Conservation (phyloP, 768 basidiomycete species). For the Rhodotorula paludigena region DNA sequence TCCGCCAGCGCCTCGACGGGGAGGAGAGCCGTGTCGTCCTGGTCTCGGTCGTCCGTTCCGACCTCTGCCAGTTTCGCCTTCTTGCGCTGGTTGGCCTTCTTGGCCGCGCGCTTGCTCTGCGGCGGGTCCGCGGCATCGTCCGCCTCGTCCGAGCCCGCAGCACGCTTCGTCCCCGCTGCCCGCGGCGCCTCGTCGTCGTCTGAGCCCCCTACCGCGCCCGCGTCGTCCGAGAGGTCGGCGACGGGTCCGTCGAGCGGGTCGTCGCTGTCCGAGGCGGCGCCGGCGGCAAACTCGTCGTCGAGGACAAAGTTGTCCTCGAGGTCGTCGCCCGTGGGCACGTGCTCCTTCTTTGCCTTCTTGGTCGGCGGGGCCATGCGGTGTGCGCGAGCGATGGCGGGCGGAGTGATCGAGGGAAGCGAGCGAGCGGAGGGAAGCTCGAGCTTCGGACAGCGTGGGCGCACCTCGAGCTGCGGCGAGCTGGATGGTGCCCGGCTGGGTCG, state of each 20-base stretch:
- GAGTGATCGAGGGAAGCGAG: not conserved
- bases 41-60: conserved; percentile 49
- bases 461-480: too few relatives aligned
- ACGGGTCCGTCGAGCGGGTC: conserved; percentile 58
- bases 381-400: not conserved
- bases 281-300: conserved; percentile 66
- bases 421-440: too few relatives aligned
- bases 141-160: conserved; percentile 36
- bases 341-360: conserved; percentile 16
- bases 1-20: conserved; percentile 58
- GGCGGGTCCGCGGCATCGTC: conserved; percentile 51
- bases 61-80: conserved; percentile 58
- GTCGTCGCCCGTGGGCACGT: conserved; percentile 12
- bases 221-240: conserved; percentile 26
- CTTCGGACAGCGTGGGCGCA: too few relatives aligned
- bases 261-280: conserved; percentile 56
- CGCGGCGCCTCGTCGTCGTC: conserved; percentile 37
- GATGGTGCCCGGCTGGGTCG: conserved; percentile 7
- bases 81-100: conserved; percentile 50
- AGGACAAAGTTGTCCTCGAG: conserved; percentile 46
- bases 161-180: conserved; percentile 40
- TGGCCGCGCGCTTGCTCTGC: conserved; percentile 58
- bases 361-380: conserved; percentile 12
- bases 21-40: conserved; percentile 55
- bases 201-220: conserved; percentile 31